phyloP scores from a whole-genome alignment of 805 yeast genomes.

The Ogataea siamensis region DNA sequence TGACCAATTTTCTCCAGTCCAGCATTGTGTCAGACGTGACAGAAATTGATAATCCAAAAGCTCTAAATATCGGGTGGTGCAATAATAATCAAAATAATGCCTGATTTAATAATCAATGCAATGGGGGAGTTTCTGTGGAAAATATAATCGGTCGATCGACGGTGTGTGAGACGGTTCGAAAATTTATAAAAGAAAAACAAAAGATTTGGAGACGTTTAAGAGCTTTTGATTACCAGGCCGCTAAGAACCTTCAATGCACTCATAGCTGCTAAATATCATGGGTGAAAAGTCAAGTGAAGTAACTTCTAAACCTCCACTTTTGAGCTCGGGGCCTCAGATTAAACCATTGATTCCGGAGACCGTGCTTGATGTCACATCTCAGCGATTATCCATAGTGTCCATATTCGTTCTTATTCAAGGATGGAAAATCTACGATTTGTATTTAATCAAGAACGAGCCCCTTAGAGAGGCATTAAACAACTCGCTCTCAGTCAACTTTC shows the following conservation, averaged over 20 bases:
- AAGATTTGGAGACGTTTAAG: conserved; percentile 2
- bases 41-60: too few species aligned
- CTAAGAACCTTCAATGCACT: neutral
- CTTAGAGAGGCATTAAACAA: conserved; percentile 21
- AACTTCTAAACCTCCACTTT: neutral
- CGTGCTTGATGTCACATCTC: conserved; percentile 71
- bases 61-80: too few species aligned
- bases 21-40: too few species aligned
- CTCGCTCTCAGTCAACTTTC: conserved; percentile 34
- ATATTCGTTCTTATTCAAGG: conserved; percentile 74
- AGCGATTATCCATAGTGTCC: conserved; percentile 64
- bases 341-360: conserved; percentile 58
- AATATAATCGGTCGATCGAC: too few species aligned
- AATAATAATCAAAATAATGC: too few species aligned
- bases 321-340: neutral
- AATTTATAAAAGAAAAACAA: conserved; percentile 1
- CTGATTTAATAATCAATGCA: too few species aligned
- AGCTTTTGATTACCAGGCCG: too few species aligned
- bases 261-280: neutral
- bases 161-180: too few species aligned
- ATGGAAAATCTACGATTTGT: conserved; percentile 76
- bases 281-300: neutral
- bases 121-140: too few species aligned
- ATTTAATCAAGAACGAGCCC: conserved; percentile 50
- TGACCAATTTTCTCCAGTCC: conserved; percentile 46